Conservation (phyloP, 768 basidiomycete species). For the Calocera viscosa region DNA sequence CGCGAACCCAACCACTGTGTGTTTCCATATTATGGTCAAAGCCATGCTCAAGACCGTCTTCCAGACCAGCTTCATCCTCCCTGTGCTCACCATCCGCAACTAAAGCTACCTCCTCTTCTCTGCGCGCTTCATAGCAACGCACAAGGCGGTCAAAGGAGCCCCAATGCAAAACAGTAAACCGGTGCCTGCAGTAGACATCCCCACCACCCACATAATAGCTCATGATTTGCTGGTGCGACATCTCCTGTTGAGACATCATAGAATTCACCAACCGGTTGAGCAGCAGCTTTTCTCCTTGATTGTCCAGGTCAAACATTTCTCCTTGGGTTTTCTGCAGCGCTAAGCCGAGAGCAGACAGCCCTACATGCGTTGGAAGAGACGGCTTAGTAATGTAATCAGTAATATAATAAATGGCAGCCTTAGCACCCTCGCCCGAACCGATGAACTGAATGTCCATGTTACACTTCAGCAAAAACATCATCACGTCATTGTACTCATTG, state of each 20-base stretch:
- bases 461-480: slow-evolving; percentile 28
- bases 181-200: slow-evolving; percentile 19
- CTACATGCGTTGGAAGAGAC: slow-evolving; percentile 32
- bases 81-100: too few relatives aligned
- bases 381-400: slow-evolving; percentile 40
- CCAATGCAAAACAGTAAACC: slow-evolving; percentile 13
- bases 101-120: too few relatives aligned
- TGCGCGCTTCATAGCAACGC: too few relatives aligned
- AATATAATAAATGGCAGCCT: slow-evolving; percentile 36
- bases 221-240: slow-evolving; percentile 25
- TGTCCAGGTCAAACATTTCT: neutral
- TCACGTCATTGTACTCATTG: slow-evolving; percentile 35
- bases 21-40: too few relatives aligned
- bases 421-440: slow-evolving; percentile 31
- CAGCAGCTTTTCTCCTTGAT: neutral
- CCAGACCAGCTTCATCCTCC: too few relatives aligned
- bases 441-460: slow-evolving; percentile 42
- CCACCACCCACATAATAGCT: slow-evolving; percentile 22
- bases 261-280: neutral
- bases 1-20: too few relatives aligned
- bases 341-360: neutral
- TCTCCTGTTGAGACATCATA: slow-evolving; percentile 18
- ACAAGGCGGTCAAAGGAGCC: too few relatives aligned
- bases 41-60: too few relatives aligned
- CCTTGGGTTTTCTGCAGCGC: neutral